Percentiles rank a stretch among this genome's conserved stretches.
Evolutionary conservation across 139 green algal genomes (phyloP).

Genomic region (Tetradesmus obliquus): DNA sequence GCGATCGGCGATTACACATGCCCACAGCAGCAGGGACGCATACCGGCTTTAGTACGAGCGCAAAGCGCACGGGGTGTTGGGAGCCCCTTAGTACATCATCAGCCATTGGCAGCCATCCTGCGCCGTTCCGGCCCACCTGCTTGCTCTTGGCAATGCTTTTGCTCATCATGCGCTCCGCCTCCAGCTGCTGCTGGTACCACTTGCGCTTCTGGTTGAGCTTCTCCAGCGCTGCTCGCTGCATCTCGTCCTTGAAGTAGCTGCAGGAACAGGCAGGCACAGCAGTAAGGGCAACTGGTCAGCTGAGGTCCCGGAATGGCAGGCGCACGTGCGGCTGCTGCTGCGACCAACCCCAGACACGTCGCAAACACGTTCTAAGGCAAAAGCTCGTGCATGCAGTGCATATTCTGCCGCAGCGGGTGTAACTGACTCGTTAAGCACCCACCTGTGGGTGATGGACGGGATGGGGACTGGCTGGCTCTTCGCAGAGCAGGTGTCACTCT

Average conservation of each 20-base stretch:
- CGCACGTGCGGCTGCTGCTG: neutral
- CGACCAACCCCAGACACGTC: neutral
- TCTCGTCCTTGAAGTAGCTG: constrained; percentile 50
- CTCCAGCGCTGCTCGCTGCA: constrained; percentile 29
- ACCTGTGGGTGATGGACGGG: constrained; percentile 3
- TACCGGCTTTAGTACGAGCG: neutral
- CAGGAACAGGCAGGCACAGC: neutral
- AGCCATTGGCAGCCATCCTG: constrained; percentile 6
- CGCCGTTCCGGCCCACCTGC: constrained; percentile 24
- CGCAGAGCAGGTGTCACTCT: neutral
- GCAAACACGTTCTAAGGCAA: neutral
- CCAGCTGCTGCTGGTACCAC: constrained; percentile 50
- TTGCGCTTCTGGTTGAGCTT: constrained; percentile 49
- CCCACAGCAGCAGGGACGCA: neutral
- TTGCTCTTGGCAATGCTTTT: constrained; percentile 31
- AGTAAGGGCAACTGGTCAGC: neutral
- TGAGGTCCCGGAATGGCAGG: no score
- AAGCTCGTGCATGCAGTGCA: neutral
- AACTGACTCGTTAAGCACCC: neutral
- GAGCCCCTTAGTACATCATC: neutral
- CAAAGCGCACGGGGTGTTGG: neutral
- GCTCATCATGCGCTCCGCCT: constrained; percentile 38
- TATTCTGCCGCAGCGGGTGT: neutral
- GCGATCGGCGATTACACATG: neutral
- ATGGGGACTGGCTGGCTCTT: constrained; percentile 26